Conservation (phyloP, 768 basidiomycete genomes). For the Xerocomus spinulosus region DNA sequence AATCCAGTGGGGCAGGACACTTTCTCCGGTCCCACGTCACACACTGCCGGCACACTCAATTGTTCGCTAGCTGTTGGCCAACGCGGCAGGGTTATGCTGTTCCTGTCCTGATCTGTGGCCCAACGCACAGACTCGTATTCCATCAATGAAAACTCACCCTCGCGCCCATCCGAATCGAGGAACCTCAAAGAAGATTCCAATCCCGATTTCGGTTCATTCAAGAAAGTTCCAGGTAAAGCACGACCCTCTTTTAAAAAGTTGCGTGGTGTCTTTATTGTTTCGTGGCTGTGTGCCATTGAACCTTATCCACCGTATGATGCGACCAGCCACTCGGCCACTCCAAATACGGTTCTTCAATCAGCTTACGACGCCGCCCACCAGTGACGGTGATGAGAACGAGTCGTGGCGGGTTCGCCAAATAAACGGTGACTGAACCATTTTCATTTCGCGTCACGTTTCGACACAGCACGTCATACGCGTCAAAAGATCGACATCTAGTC, state of each 20-base stretch:
- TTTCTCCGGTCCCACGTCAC: constrained; percentile 21
- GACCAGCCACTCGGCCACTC: too few species aligned
- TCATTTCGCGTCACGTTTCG: constrained; percentile 12
- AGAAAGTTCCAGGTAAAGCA: too few species aligned
- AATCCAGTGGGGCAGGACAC: constrained; percentile 12
- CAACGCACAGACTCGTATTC: constrained; percentile 8
- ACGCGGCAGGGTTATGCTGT: constrained; percentile 9
- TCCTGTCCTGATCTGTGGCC: constrained; percentile 12
- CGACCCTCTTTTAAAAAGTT: too few species aligned
- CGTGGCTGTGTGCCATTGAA: constrained; percentile 13
- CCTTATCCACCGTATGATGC: too few species aligned
- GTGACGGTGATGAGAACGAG: too few species aligned
- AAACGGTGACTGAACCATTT: background rate
- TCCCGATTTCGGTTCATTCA: constrained; percentile 18
- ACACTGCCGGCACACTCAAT: constrained; percentile 26
- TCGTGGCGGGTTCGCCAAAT: background rate
- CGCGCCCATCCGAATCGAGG: constrained; percentile 28
- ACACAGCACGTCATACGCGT: constrained; percentile 2
- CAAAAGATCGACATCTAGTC: constrained; percentile 14
- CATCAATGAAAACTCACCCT: constrained; percentile 15
- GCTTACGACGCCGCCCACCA: too few species aligned
- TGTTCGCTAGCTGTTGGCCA: constrained; percentile 23
- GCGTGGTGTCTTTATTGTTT: constrained; percentile 16
- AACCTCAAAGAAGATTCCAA: constrained; percentile 26
- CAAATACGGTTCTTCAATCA: too few species aligned